Conservation (phyloP, 371 early-diverging fungal species). For the Catenaria anguillulae region DNA sequence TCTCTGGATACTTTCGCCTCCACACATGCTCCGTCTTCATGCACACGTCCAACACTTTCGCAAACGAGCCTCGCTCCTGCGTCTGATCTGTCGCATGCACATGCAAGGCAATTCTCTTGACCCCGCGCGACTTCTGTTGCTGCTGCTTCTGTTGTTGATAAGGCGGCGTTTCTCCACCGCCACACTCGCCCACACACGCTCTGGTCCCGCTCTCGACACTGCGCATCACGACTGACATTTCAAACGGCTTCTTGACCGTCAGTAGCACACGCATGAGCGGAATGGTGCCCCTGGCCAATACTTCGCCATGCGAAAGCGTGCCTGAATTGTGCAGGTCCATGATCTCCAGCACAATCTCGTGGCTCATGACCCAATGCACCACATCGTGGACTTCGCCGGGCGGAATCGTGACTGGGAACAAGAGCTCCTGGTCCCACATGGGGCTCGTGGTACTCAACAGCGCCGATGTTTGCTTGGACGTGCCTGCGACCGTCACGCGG, state of each 20-base stretch:
- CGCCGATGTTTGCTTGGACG: constrained; percentile 16
- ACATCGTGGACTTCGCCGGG: constrained; percentile 24
- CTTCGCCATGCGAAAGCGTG: constrained; percentile 15
- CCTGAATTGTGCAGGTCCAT: constrained; percentile 18
- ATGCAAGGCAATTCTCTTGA: constrained; percentile 15
- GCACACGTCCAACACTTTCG: constrained; percentile 22
- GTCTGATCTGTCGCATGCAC: constrained; percentile 21
- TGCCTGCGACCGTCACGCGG: constrained; percentile 16
- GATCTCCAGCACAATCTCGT: constrained; percentile 17
- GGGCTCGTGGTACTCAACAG: constrained; percentile 13
- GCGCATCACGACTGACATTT: constrained; percentile 13
- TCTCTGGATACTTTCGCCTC: constrained; percentile 11
- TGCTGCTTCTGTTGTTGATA: too few species aligned
- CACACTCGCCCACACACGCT: too few species aligned
- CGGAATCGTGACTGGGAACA: constrained; percentile 17
- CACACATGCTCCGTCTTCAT: constrained; percentile 17
- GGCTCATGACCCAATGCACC: constrained; percentile 21
- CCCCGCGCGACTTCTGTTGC: too few species aligned
- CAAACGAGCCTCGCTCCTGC: constrained; percentile 22
- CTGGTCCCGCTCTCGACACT: constrained; percentile 11
- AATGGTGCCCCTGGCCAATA: constrained; percentile 14
- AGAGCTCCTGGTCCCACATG: constrained; percentile 23
- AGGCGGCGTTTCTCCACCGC: too few species aligned
- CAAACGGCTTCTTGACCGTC: constrained; percentile 18
- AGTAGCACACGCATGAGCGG: constrained; percentile 22